Percentiles rank a stretch among this genome's conserved stretches.
phyloP scores from a whole-genome alignment of 345 rosid genomes.

The Gossypium raimondii region DNA sequence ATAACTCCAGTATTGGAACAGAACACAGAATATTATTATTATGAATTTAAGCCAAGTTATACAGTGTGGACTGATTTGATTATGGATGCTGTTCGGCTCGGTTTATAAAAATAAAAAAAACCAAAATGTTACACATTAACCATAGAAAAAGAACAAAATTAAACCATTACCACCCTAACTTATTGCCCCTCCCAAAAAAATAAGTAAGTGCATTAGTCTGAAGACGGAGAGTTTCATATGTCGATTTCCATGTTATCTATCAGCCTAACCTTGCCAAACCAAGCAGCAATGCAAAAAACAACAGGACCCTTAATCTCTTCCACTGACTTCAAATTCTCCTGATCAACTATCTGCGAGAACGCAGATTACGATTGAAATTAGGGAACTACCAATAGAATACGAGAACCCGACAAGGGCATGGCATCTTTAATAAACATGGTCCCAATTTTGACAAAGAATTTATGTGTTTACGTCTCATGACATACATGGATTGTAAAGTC shows the following conservation, averaged over 20 bases:
- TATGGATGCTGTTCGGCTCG: background rate
- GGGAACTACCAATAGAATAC: too few relatives aligned
- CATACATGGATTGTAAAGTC: too few relatives aligned
- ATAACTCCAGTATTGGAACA: too few relatives aligned
- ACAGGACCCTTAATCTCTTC: constrained; percentile 55
- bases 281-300: constrained; percentile 67
- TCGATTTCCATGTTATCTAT: constrained; percentile 78
- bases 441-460: too few relatives aligned
- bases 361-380: too few relatives aligned
- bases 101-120: background rate
- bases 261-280: constrained; percentile 82
- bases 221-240: background rate
- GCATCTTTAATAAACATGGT: too few relatives aligned
- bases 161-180: background rate
- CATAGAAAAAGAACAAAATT: background rate
- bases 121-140: too few relatives aligned
- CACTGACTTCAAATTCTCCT: constrained; percentile 55
- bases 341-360: constrained; percentile 53
- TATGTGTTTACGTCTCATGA: too few relatives aligned
- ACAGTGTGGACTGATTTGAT: background rate
- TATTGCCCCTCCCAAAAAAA: background rate
- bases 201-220: background rate
- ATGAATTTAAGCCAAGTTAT: too few relatives aligned
- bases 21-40: too few relatives aligned
- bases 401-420: too few relatives aligned